Conservation (phyloP, 768 basidiomycete genomes). For the Naganishia vaughanmartiniae region DNA sequence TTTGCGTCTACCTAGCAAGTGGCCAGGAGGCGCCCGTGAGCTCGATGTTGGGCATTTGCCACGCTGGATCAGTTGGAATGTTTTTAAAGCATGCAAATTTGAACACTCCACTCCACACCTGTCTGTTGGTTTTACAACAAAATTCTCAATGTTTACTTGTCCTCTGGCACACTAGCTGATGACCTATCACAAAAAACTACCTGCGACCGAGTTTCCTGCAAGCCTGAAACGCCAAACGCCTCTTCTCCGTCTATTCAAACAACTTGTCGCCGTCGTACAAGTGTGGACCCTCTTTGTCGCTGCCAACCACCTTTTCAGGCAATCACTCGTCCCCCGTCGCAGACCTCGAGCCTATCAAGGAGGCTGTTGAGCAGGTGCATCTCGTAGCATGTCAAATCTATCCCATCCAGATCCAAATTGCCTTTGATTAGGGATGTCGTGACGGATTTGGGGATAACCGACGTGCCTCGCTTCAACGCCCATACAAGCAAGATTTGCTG, state of each 20-base stretch:
- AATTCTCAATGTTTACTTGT: too few relatives aligned
- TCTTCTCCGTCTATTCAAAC: not conserved
- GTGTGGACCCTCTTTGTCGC: constrained; percentile 20
- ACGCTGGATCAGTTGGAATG: too few relatives aligned
- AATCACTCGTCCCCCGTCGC: constrained; percentile 33
- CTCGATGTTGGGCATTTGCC: too few relatives aligned
- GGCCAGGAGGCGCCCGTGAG: too few relatives aligned
- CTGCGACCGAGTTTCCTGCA: too few relatives aligned
- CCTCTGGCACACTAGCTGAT: too few relatives aligned
- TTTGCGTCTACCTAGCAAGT: too few relatives aligned
- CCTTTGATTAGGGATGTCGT: constrained; percentile 33
- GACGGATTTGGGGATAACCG: constrained; percentile 41
- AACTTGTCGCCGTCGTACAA: constrained; percentile 28
- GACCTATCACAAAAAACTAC: too few relatives aligned
- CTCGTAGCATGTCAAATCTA: constrained; percentile 33
- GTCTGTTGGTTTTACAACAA: too few relatives aligned
- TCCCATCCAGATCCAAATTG: constrained; percentile 35
- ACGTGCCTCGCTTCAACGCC: constrained; percentile 57
- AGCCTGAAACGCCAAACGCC: not conserved
- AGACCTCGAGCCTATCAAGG: constrained; percentile 34
- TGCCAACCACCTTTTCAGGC: constrained; percentile 27
- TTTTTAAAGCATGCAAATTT: too few relatives aligned
- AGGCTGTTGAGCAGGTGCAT: constrained; percentile 28
- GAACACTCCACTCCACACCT: too few relatives aligned
- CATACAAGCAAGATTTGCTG: constrained; percentile 60